Evolutionary conservation across 176 grass and related monocot genomes (phyloP).

Genomic region (Thinopyrum elongatum): DNA sequence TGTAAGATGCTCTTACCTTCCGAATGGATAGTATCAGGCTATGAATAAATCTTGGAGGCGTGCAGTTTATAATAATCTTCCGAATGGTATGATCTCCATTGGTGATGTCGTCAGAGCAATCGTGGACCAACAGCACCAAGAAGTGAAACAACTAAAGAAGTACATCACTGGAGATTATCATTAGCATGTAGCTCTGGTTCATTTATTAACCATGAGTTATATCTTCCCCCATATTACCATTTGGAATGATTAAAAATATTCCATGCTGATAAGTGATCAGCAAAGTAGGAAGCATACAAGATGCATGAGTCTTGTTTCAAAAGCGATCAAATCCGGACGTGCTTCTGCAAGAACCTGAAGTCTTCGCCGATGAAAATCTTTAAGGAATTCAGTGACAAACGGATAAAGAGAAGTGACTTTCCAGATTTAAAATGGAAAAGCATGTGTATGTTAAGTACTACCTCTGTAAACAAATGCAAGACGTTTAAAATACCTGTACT

Average conservation of each 20-base stretch:
- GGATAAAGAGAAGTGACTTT: conserved; percentile 13
- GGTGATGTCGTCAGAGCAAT: conserved; percentile 80
- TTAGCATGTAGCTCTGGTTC: conserved; percentile 32
- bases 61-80: conserved; percentile 99
- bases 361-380: conserved; percentile 84
- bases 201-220: neutral
- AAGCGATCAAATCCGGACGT: conserved; percentile 80
- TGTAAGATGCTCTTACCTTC: conserved; percentile 48
- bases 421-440: neutral
- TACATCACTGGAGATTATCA: conserved; percentile 89
- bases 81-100: conserved; percentile 76
- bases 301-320: conserved; percentile 54
- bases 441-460: neutral
- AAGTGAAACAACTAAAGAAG: conserved; percentile 73
- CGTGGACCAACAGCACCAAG: conserved; percentile 78
- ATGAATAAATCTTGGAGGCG: conserved; percentile 92
- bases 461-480: no score
- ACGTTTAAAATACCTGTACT: no score
- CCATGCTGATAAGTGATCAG: no score
- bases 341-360: conserved; percentile 79
- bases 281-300: no score
- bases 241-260: conserved; percentile 18
- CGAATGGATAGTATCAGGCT: conserved; percentile 61
- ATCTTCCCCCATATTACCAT: neutral
- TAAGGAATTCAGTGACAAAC: conserved; percentile 46